Evolutionary conservation across 192 early-diverging fungal species (phyloP).

Genomic region (Coemansia sp.): DNA sequence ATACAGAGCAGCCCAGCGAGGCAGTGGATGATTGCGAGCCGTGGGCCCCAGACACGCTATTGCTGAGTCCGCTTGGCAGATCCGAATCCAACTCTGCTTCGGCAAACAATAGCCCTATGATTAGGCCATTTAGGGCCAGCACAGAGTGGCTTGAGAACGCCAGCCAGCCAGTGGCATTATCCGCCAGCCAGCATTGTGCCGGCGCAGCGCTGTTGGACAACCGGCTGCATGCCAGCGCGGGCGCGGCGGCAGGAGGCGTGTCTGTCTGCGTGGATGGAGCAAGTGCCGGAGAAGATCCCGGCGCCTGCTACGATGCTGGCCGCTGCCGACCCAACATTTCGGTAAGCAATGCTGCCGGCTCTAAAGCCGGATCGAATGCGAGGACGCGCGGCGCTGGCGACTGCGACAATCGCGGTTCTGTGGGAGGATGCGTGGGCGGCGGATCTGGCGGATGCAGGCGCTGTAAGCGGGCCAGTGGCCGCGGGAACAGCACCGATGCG

Average conservation of each 20-base stretch:
- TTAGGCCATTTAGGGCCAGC: background rate
- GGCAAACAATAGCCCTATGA: background rate
- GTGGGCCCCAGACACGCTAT: background rate
- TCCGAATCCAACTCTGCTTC: background rate
- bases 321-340: conserved; percentile 6
- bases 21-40: background rate
- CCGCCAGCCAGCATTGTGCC: background rate
- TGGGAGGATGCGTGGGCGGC: background rate
- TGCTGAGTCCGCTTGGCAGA: background rate
- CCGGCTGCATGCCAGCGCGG: background rate
- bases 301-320: background rate
- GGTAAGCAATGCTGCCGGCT: conserved; percentile 9
- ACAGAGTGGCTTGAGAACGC: conserved; percentile 9
- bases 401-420: background rate
- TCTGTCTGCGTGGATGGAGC: background rate
- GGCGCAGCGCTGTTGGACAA: background rate
- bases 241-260: background rate
- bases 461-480: background rate
- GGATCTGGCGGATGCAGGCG: background rate
- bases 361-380: conserved; percentile 9
- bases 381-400: background rate
- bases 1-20: background rate
- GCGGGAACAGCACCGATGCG: background rate
- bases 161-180: conserved; percentile 1
- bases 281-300: background rate